These are phyloP conservation scores for Agroathelia rolfsii DNA, from an alignment of 1,284 basidiomycete species.

Conservation along the genomic window DNA sequence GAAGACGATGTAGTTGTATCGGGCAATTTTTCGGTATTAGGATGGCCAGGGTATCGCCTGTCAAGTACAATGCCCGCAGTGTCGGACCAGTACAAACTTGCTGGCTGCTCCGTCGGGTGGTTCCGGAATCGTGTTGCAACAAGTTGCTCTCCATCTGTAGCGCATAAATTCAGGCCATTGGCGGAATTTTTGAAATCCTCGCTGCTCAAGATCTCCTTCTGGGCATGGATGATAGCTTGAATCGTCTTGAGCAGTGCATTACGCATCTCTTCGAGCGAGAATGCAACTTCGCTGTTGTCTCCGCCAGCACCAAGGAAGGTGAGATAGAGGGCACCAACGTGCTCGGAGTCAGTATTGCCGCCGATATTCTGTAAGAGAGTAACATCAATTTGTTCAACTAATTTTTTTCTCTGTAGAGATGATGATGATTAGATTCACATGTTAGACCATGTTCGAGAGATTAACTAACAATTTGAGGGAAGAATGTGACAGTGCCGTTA, in stretches of 20 bases:
- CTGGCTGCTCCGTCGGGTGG: constrained; percentile 24
- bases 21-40: constrained; percentile 20
- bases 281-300: constrained; percentile 17
- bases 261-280: constrained; percentile 22
- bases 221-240: constrained; percentile 17
- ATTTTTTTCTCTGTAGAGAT: too few species aligned
- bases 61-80: constrained; percentile 27
- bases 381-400: too few species aligned
- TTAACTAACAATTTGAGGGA: constrained; percentile 18
- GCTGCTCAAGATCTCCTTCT: constrained; percentile 13
- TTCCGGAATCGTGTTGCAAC: constrained; percentile 25
- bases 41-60: constrained; percentile 28
- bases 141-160: constrained; percentile 24
- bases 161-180: constrained; percentile 23
- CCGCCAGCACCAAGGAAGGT: constrained; percentile 23
- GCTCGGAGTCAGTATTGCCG: constrained; percentile 30
- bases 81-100: constrained; percentile 26
- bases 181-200: constrained; percentile 12
- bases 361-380: constrained; percentile 20
- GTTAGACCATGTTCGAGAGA: constrained; percentile 15
- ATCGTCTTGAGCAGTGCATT: constrained; percentile 21
- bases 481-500: constrained; percentile 26
- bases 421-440: too few species aligned
- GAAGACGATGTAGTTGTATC: too few species aligned
- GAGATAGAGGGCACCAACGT: constrained; percentile 27